Percentiles rank a stretch among this genome's conserved stretches.
Conservation (phyloP, 176 grass and related monocot genomes). For the Oryza meyeriana region DNA sequence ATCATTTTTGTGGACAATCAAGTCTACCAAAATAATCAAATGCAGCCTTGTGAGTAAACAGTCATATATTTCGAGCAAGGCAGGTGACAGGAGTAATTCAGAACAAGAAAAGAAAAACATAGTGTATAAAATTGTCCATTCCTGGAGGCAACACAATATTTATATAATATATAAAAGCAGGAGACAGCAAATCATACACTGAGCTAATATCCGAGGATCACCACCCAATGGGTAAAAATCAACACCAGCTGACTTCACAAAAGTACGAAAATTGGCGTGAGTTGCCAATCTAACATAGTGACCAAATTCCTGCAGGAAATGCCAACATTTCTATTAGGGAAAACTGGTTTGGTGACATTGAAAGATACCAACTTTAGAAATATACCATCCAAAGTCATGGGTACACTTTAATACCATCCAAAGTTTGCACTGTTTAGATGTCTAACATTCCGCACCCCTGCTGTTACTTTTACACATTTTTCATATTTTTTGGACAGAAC, state of each 20-base stretch:
- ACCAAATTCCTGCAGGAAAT: constrained; percentile 81
- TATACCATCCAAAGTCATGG: neutral
- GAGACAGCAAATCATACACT: constrained; percentile 61
- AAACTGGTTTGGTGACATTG: neutral
- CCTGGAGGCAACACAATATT: constrained; percentile 8
- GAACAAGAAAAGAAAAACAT: neutral
- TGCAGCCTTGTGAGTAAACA: neutral
- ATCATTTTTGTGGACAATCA: neutral
- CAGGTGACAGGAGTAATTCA: neutral
- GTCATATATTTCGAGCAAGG: neutral
- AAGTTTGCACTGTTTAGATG: neutral
- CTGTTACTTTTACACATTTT: neutral
- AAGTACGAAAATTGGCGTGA: constrained; percentile 87
- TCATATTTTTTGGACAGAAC: neutral
- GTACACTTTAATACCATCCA: neutral
- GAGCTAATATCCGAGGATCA: constrained; percentile 85
- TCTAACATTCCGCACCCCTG: neutral
- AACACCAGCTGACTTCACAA: constrained; percentile 88
- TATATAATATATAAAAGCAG: constrained; percentile 21
- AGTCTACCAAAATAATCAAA: constrained; percentile 29
- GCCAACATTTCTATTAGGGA: neutral
- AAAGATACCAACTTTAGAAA: neutral
- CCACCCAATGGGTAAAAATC: constrained; percentile 97
- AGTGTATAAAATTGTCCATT: neutral
- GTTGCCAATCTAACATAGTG: constrained; percentile 98